These are phyloP conservation scores for Takakia lepidozioides DNA, from an alignment of 225 moss, liverwort and hornwort genomes.

Conservation along the genomic window DNA sequence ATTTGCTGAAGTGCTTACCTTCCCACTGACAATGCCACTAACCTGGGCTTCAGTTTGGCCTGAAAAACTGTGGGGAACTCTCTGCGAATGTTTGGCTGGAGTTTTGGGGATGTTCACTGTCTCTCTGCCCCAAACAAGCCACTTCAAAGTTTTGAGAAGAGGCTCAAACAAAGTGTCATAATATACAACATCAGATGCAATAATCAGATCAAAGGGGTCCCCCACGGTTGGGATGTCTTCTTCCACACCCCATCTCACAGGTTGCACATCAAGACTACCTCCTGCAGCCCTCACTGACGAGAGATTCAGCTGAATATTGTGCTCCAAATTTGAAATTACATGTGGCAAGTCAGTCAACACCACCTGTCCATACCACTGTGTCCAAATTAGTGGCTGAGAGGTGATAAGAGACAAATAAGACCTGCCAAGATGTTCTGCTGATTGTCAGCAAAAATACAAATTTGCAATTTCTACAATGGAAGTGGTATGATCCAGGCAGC, in stretches of 20 bases:
- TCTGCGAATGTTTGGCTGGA: neutral
- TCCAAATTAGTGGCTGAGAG: no score
- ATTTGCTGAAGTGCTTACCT: no score
- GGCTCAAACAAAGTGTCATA: slow-evolving; percentile 56
- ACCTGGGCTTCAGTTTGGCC: neutral
- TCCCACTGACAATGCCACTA: neutral
- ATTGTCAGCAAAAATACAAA: no score
- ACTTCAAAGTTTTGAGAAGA: slow-evolving; percentile 59
- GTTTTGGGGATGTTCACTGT: neutral
- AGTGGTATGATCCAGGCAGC: no score
- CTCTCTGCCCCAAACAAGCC: slow-evolving; percentile 25
- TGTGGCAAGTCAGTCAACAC: slow-evolving; percentile 76
- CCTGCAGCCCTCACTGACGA: slow-evolving; percentile 38
- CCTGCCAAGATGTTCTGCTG: no score
- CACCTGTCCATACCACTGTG: no score
- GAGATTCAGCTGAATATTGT: slow-evolving; percentile 58
- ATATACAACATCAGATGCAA: slow-evolving; percentile 87
- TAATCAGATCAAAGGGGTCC: slow-evolving; percentile 49
- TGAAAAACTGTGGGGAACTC: no score
- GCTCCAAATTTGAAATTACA: slow-evolving; percentile 55
- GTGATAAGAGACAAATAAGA: no score
- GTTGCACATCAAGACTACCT: slow-evolving; percentile 43
- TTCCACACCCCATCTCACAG: slow-evolving; percentile 68
- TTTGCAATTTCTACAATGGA: no score
- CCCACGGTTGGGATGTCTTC: slow-evolving; percentile 39